A percentile compares a stretch with the other conserved stretches of the same genome.
These are phyloP conservation scores for Trifolium repens DNA, from an alignment of 306 rosid species.

Conservation along the genomic window DNA sequence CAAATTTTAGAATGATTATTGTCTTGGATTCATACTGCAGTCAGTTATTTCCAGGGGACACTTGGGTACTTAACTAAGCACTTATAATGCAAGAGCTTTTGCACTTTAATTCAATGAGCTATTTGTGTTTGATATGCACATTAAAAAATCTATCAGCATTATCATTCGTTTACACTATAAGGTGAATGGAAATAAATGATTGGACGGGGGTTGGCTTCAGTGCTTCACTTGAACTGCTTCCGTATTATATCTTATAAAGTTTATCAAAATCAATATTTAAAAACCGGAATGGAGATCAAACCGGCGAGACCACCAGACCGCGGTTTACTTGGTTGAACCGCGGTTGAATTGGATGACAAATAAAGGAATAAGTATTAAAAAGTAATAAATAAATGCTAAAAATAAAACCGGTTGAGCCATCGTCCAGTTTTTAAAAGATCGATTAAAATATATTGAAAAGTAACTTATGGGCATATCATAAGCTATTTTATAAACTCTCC, in stretches of 20 bases:
- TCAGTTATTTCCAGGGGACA: background rate
- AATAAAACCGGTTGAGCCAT: background rate
- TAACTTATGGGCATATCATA: background rate
- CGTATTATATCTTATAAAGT: background rate
- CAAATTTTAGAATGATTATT: conserved; percentile 1
- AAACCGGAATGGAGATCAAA: background rate
- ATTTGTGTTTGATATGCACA: background rate
- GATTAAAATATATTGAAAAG: background rate
- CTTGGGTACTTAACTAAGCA: background rate
- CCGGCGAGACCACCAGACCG: background rate
- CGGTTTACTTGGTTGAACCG: background rate
- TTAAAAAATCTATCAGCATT: conserved; percentile 5
- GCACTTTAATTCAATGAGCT: background rate
- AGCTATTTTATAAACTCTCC: background rate
- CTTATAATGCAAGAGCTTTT: conserved; percentile 1
- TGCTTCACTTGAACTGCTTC: conserved; percentile 9
- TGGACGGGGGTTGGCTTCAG: background rate
- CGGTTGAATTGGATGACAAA: background rate
- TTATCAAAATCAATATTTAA: background rate
- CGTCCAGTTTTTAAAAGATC: background rate
- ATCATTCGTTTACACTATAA: conserved; percentile 8
- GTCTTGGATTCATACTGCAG: conserved; percentile 30
- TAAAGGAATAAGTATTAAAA: background rate
- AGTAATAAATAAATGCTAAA: background rate
- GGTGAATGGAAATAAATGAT: background rate